phyloP scores from a whole-genome alignment of 2,329 filamentous ascomycete genomes.

The Diaporthe vaccinii region DNA sequence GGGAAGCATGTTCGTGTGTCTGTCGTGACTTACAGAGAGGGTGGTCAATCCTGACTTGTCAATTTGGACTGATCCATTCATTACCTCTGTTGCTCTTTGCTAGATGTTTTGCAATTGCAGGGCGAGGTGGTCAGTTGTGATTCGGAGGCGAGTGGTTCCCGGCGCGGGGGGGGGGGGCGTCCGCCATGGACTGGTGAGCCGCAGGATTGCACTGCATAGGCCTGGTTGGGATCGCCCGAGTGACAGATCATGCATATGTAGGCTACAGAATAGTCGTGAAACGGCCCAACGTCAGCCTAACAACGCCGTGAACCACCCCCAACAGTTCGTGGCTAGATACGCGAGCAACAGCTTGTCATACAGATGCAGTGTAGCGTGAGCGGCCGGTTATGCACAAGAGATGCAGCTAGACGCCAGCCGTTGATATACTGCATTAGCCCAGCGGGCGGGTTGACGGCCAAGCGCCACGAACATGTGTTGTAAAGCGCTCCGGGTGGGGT shows the following conservation, averaged over 20 bases:
- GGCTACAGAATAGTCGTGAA: constrained; percentile 12
- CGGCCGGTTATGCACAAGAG: constrained; percentile 29
- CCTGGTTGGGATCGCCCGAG: constrained; percentile 2
- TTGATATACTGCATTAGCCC: constrained; percentile 28
- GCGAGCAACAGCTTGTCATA: constrained; percentile 22
- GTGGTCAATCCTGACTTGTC: not conserved
- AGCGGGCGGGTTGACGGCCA: constrained; percentile 11
- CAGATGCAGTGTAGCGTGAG: constrained; percentile 24
- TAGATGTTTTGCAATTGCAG: not conserved
- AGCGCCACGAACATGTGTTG: constrained; percentile 13
- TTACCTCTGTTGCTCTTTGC: not conserved
- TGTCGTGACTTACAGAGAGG: not conserved
- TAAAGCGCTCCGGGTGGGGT: not conserved
- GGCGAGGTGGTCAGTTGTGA: not conserved
- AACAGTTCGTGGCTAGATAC: constrained; percentile 30
- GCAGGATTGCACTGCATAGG: constrained; percentile 7
- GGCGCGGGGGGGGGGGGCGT: not conserved
- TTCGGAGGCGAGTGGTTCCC: not conserved
- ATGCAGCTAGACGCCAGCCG: constrained; percentile 27
- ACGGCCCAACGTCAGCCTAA: constrained; percentile 28
- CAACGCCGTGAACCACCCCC: constrained; percentile 12
- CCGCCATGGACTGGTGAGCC: constrained; percentile 9
- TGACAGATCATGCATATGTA: constrained; percentile 16
- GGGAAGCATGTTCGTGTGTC: not conserved
- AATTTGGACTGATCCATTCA: too few species aligned